A percentile compares a stretch with the other conserved stretches of the same genome.
phyloP scores from a whole-genome alignment of 2,329 filamentous ascomycete genomes.

The Pseudogymnoascus sp. region DNA sequence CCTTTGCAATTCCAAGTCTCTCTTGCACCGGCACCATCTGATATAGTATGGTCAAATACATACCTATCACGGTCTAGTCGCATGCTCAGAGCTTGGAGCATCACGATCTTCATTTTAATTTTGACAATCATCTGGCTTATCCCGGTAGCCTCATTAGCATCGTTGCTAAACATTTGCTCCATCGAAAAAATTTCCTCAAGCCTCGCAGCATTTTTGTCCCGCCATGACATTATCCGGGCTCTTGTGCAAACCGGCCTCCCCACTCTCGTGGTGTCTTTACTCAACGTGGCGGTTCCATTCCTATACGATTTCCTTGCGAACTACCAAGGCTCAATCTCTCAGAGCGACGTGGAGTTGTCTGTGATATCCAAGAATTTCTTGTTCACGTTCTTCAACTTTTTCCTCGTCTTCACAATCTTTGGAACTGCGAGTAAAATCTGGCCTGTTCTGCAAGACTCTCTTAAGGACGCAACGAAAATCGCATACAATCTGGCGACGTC shows the following conservation, averaged over 20 bases:
- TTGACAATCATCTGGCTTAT: slow-evolving; percentile 84
- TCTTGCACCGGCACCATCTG: slow-evolving; percentile 76
- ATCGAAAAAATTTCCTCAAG: slow-evolving; percentile 61
- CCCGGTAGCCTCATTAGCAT: slow-evolving; percentile 71
- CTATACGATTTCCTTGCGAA: slow-evolving; percentile 91
- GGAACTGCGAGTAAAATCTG: slow-evolving; percentile 72
- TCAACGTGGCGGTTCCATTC: slow-evolving; percentile 86
- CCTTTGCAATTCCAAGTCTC: slow-evolving; percentile 81
- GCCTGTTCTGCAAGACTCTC: slow-evolving; percentile 60
- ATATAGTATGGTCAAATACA: slow-evolving; percentile 93
- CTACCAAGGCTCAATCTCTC: slow-evolving; percentile 88
- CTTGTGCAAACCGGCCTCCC: slow-evolving; percentile 83
- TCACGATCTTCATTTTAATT: slow-evolving; percentile 75
- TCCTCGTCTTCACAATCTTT: slow-evolving; percentile 86
- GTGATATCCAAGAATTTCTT: slow-evolving; percentile 98
- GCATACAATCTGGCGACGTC: slow-evolving; percentile 68
- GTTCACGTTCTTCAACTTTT: slow-evolving; percentile 99
- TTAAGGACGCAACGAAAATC: slow-evolving; percentile 72
- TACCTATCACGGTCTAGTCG: slow-evolving; percentile 70
- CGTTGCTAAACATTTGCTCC: slow-evolving; percentile 71
- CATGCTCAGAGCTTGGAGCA: slow-evolving; percentile 70
- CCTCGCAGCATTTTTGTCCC: slow-evolving; percentile 58
- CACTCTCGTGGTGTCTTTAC: slow-evolving; percentile 73
- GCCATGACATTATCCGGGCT: slow-evolving; percentile 63
- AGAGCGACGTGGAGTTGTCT: slow-evolving; percentile 88